phyloP scores from a whole-genome alignment of 2,329 filamentous ascomycete genomes.

The Exserohilum rostratum region DNA sequence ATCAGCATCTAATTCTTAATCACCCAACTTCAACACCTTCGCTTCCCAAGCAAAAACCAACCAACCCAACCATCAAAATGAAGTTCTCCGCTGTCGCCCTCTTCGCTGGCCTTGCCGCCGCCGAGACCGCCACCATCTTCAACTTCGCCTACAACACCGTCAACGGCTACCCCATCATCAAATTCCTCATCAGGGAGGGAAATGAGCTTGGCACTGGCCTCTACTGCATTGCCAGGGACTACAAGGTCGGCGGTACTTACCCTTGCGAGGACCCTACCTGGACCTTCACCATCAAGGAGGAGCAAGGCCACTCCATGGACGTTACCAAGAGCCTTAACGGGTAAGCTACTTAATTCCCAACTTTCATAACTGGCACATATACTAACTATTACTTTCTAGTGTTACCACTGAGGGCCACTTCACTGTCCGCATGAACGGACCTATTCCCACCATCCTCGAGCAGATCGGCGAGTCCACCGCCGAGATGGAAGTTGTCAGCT shows the following conservation, averaged over 20 bases:
- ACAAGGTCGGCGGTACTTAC: not conserved
- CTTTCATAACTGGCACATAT: not conserved
- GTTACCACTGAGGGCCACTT: not conserved
- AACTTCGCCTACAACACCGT: not conserved
- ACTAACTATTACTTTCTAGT: not conserved
- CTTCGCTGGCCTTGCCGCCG: conserved; percentile 4
- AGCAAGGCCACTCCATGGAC: not conserved
- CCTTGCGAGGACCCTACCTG: not conserved
- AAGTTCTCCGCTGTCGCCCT: not conserved
- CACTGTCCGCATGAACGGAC: conserved; percentile 1
- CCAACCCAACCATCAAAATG: not conserved
- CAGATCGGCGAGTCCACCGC: conserved; percentile 4
- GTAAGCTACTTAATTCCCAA: not conserved
- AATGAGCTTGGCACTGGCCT: not conserved
- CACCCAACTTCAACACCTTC: not conserved
- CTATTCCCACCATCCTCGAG: not conserved
- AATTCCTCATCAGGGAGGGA: not conserved
- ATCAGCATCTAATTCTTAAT: not conserved
- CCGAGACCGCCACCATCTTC: not conserved
- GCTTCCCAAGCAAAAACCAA: not conserved
- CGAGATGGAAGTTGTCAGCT: not conserved
- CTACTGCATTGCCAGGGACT: not conserved
- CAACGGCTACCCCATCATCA: conserved; percentile 1
- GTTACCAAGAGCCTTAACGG: not conserved
- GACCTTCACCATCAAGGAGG: not conserved